Base-by-base conservation (phyloP, 768 basidiomycete species). In the Mycena floridula region DNA sequence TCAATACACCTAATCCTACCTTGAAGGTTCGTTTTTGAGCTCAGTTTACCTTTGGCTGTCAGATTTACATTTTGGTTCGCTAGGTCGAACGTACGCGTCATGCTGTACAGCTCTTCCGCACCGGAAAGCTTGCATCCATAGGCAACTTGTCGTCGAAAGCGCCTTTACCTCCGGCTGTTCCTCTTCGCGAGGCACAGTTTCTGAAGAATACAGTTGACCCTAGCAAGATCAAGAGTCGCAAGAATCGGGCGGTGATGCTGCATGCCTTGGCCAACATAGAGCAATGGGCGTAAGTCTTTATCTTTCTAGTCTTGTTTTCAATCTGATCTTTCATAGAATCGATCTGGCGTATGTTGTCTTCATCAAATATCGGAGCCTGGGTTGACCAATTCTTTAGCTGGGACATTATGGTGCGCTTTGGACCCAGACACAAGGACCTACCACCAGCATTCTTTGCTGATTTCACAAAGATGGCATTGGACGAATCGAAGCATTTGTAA, bases 251-350 rank as follows among this genome's bases (percentile, higher is more conserved):
- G 0, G 76, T 79, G 11, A 87, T 89, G 83, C 62, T 90, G 7
- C 89, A 89, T 60, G 85, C 88, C 2, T 62, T 90, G 2, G 88
- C 88, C 1, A 89, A 89, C 56, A 88, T 92, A 42, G 88, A 90
- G 53, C 88, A 89, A 59, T 92, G 86, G 85, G 89, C 89, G 76
- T 85, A 52, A 75, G 84, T 81, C 40, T 43, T 25, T 24, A 21
- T 36, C 24, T 32, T 16, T 16, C 16, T 9, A 32, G 28, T 16
- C 28, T 32, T 8, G 23, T 22, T 3, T 36, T 26, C 37, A 11
- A 26, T 32, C 23, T 32, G 24, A 37, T 22, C 24, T 25, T 11
- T n/a, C n/a, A 21, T 32, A 83, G 81, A 4, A 86, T 87, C 37
- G 86, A 89, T 53, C 71, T 89, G 9, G 83, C 85, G 77, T 84